phyloP scores from a whole-genome alignment of 495 filamentous ascomycete genomes.

The Diplogelasinospora grovesii region DNA sequence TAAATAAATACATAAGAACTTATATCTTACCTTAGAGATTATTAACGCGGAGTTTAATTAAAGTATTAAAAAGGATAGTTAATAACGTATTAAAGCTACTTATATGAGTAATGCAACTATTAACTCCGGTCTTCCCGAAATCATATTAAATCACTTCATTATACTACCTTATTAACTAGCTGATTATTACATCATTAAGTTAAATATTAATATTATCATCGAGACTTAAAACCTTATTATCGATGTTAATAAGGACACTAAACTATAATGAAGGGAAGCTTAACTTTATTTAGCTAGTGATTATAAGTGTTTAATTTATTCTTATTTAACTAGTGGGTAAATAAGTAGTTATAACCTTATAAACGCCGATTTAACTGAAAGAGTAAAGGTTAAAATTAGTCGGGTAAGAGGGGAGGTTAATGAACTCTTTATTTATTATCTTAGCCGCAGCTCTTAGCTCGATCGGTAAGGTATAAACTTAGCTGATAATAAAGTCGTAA shows the following conservation, averaged over 20 bases:
- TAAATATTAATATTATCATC: slow-evolving; percentile 21
- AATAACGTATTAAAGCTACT: slow-evolving; percentile 22
- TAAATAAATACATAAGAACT: no score
- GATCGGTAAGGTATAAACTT: slow-evolving; percentile 41
- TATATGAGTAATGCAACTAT: slow-evolving; percentile 13
- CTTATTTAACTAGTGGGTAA: slow-evolving; percentile 23
- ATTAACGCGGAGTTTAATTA: slow-evolving; percentile 10
- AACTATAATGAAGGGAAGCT: slow-evolving; percentile 30
- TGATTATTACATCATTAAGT: slow-evolving; percentile 40
- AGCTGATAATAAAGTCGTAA: no score
- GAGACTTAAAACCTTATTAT: slow-evolving; percentile 29
- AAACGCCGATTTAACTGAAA: slow-evolving; percentile 34
- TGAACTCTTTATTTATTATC: slow-evolving; percentile 39
- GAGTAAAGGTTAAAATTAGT: slow-evolving; percentile 35
- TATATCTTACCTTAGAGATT: no score
- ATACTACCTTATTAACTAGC: slow-evolving; percentile 13
- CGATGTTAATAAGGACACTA: slow-evolving; percentile 43
- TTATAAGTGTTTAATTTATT: slow-evolving; percentile 23
- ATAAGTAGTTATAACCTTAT: slow-evolving; percentile 37
- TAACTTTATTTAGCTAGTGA: no score
- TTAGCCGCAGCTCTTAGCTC: slow-evolving; percentile 39
- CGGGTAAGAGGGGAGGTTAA: slow-evolving; percentile 6
- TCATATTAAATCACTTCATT: slow-evolving; percentile 36
- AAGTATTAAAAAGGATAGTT: neutral
- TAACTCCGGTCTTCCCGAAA: slow-evolving; percentile 19